These are phyloP conservation scores for Aureobasidium leucospermi DNA, from an alignment of 2,329 filamentous ascomycete genomes.

Conservation along the genomic window DNA sequence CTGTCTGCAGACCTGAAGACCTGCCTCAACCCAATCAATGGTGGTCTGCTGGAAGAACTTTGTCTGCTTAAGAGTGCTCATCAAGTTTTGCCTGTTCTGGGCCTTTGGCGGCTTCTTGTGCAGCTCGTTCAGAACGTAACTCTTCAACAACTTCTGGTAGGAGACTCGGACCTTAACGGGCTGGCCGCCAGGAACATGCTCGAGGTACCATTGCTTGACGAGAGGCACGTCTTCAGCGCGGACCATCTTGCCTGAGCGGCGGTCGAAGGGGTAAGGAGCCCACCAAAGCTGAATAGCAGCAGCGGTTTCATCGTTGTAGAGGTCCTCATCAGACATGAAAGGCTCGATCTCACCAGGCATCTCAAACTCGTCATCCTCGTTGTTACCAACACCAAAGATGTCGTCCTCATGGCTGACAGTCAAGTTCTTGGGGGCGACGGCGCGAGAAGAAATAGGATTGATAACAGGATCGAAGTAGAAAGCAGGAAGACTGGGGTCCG, in stretches of 20 bases:
- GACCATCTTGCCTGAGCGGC: conserved; percentile 90
- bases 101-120: conserved; percentile 95
- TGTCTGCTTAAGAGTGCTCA: conserved; percentile 84
- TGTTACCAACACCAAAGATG: conserved; percentile 74
- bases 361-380: conserved; percentile 58
- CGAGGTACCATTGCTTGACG: conserved; percentile 97
- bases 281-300: conserved; percentile 94
- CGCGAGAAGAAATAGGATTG: conserved; percentile 92
- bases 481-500: conserved; percentile 82
- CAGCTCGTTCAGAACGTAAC: conserved; percentile 89
- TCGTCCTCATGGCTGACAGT: conserved; percentile 87
- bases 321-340: conserved; percentile 80
- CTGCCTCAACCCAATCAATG: conserved; percentile 98
- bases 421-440: conserved; percentile 91
- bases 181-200: conserved; percentile 84
- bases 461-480: conserved; percentile 98
- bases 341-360: conserved; percentile 74
- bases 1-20: conserved; percentile 93
- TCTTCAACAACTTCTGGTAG: conserved; percentile 96
- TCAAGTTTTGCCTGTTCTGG: conserved; percentile 85
- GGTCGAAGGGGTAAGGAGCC: conserved; percentile 94
- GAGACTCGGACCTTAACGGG: conserved; percentile 97
- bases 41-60: conserved; percentile 99
- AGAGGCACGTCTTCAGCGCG: conserved; percentile 93
- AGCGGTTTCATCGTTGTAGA: conserved; percentile 83